These are phyloP conservation scores for Citrus trifoliata DNA, from an alignment of 345 rosid genomes.

Conservation along the genomic window DNA sequence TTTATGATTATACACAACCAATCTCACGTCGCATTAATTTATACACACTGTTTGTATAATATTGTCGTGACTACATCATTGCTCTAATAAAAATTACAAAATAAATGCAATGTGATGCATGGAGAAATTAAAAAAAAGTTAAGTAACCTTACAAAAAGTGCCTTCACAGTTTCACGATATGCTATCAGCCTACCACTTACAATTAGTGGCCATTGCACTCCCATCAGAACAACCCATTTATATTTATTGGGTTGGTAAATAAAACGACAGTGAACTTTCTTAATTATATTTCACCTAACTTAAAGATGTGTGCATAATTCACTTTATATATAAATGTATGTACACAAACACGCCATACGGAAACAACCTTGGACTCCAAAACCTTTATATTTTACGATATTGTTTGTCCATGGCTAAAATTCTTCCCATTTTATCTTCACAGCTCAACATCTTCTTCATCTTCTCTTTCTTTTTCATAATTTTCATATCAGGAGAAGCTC, in stretches of 20 bases:
- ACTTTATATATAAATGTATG: neutral
- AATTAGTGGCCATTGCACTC: neutral
- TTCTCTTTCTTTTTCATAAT: conserved; percentile 11
- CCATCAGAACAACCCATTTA: neutral
- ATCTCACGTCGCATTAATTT: too few relatives aligned
- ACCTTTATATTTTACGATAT: neutral
- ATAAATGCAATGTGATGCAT: too few relatives aligned
- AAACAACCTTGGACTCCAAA: neutral
- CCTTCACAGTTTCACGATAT: neutral
- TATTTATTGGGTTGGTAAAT: neutral
- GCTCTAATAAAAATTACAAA: too few relatives aligned
- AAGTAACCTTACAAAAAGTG: too few relatives aligned
- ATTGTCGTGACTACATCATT: fast-evolving
- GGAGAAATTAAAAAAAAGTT: too few relatives aligned
- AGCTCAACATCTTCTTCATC: neutral
- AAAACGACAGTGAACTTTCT: neutral
- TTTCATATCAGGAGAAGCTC: conserved; percentile 11
- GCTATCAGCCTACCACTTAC: neutral
- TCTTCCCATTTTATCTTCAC: neutral
- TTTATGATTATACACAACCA: too few relatives aligned
- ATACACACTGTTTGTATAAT: fast-evolving
- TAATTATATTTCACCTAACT: neutral
- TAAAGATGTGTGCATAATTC: neutral
- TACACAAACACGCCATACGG: neutral
- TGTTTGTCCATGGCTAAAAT: conserved; percentile 11